Evolutionary conservation across 148 eudicot species (phyloP), one percentile per base, ranked within the genome.

Genomic region (Rhododendron griersonianum): DNA sequence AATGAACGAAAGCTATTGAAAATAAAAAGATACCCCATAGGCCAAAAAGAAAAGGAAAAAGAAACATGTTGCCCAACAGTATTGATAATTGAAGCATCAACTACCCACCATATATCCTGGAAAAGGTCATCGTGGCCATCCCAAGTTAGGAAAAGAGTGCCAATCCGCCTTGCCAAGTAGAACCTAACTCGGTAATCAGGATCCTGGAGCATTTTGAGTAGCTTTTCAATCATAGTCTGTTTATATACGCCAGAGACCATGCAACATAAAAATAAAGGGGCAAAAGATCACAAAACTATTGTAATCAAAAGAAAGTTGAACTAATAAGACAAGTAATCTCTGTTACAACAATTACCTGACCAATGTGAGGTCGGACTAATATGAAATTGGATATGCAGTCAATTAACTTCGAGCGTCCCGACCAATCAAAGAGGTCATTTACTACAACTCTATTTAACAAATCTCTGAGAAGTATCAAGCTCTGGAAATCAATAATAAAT

Each of bases 61-160:
- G 44, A 39, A 39, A 80, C 44, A 39, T 39, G 5, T 25, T 37
- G 39, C 23, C 51, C 47, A 57, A 71, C 7, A 81, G 47, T 73
- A 71, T 63, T 57, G 50, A 80, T 81, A 48, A 80, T 69, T 33
- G 48, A 73, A 15, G 13, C 25, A 37, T 37, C 28, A 45, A 73
- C 50, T 6, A 83, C 80, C 92, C 80, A 96, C 99, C 98, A 95
- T 81, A 97, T 89, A 91, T 97, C 99, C 83, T 89, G 96, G 89
- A 95, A 97, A 87, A 97, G 98, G 88, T 94, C 98, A 85, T 88
- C 86, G 85, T 97, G 99, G 35, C 99, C 99, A 88, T 97, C 99
- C 99, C 98, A 97, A 69, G 98, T 95, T 87, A 93, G 95, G 90
- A 97, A 97, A 86, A 97, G 98, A 86, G 94, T 90, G 84, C 98